Evolutionary conservation across 352 stramenopile genomes (phyloP).

Genomic region (Phytophthora kernoviae): DNA sequence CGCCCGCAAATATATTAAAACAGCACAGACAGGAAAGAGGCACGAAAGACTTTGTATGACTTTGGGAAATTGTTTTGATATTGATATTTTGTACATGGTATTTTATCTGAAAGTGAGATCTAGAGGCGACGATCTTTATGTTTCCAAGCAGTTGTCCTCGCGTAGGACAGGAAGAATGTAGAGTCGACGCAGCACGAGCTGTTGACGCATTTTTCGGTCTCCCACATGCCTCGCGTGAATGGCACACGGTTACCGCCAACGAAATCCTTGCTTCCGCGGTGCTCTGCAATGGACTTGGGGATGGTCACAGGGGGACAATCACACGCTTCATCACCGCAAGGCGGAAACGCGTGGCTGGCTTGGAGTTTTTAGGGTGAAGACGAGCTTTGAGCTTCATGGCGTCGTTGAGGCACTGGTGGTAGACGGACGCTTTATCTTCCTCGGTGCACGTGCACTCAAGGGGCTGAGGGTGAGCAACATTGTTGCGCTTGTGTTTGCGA

Average conservation of each 20-base stretch:
- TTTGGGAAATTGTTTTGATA: slow-evolving; percentile 12
- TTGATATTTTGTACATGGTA: slow-evolving; percentile 21
- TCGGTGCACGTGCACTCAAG: slow-evolving; percentile 10
- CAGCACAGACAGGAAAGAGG: neutral
- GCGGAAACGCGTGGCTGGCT: slow-evolving; percentile 50
- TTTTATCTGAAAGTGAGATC: slow-evolving; percentile 14
- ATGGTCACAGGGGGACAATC: slow-evolving; percentile 60
- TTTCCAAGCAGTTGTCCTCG: slow-evolving; percentile 19
- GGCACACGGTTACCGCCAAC: slow-evolving; percentile 66
- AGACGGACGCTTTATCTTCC: slow-evolving; percentile 22
- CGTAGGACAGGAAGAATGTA: slow-evolving; percentile 29
- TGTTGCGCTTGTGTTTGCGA: slow-evolving; percentile 34
- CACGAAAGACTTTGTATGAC: slow-evolving; percentile 9
- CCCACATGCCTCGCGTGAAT: slow-evolving; percentile 70
- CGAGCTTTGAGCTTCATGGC: slow-evolving; percentile 37
- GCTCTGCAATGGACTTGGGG: slow-evolving; percentile 49
- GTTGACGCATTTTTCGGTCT: slow-evolving; percentile 56
- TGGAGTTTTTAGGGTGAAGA: slow-evolving; percentile 23
- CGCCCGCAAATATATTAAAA: neutral
- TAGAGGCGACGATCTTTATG: slow-evolving; percentile 5
- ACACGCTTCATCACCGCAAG: slow-evolving; percentile 66
- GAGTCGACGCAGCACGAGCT: slow-evolving; percentile 33
- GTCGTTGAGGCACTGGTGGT: slow-evolving; percentile 30
- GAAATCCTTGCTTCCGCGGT: slow-evolving; percentile 40
- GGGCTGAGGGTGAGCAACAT: slow-evolving; percentile 13